Percentiles rank a stretch among this genome's conserved stretches.
These are phyloP conservation scores for Senecio squalidus DNA, from an alignment of 140 eudicot species.

Conservation along the genomic window DNA sequence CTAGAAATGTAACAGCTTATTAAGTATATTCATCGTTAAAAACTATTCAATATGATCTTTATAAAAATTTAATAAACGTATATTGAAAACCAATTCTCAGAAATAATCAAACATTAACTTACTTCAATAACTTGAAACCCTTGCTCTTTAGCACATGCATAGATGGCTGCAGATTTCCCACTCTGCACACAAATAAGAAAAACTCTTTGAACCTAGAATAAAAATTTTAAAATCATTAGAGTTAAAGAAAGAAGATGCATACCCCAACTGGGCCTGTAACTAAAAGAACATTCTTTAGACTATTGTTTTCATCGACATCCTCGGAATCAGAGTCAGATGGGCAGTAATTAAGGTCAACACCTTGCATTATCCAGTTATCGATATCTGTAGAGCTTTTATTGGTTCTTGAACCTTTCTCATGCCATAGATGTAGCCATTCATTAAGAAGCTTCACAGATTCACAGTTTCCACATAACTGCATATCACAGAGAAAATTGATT, in stretches of 20 bases:
- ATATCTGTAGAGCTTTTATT: slow-evolving; percentile 23
- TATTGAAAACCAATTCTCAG: neutral
- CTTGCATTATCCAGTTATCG: slow-evolving; percentile 24
- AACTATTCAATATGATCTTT: neutral
- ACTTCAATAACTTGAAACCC: slow-evolving; percentile 98
- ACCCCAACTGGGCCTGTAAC: slow-evolving; percentile 99
- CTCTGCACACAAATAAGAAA: slow-evolving; percentile 43
- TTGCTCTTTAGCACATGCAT: slow-evolving; percentile 96
- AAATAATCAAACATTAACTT: slow-evolving; percentile 11
- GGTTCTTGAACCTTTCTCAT: slow-evolving; percentile 51
- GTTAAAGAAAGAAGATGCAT: slow-evolving; percentile 18
- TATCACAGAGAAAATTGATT: slow-evolving; percentile 2
- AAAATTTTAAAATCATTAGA: neutral
- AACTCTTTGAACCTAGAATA: slow-evolving; percentile 6
- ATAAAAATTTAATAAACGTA: neutral
- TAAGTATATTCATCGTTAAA: slow-evolving; percentile 7
- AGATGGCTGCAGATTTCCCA: slow-evolving; percentile 97
- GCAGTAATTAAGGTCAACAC: slow-evolving; percentile 33
- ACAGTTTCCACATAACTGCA: slow-evolving; percentile 89
- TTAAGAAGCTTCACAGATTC: slow-evolving; percentile 64
- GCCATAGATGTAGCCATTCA: slow-evolving; percentile 90
- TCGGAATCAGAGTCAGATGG: slow-evolving; percentile 60
- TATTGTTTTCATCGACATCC: slow-evolving; percentile 39
- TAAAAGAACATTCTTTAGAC: slow-evolving; percentile 80
- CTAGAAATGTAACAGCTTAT: slow-evolving; percentile 34